These are phyloP conservation scores for Melaleuca alternifolia DNA, from an alignment of 345 rosid species.

Conservation along the genomic window DNA sequence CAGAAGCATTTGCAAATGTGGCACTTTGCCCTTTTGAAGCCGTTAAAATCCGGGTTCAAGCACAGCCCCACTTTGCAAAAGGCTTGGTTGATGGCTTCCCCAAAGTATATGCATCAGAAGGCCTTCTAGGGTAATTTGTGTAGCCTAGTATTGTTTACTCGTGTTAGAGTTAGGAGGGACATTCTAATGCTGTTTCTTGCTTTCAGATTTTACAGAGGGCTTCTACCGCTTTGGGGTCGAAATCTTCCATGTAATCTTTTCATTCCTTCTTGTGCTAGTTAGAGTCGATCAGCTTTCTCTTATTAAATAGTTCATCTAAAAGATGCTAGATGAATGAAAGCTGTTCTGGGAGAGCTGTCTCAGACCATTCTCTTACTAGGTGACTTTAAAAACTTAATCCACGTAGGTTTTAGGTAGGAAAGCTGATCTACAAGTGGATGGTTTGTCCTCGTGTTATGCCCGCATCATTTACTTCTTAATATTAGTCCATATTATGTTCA, in stretches of 20 bases:
- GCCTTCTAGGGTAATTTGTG: slow-evolving; percentile 36
- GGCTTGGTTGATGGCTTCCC: slow-evolving; percentile 58
- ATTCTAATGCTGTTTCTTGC: background rate
- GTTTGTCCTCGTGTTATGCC: background rate
- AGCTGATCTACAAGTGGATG: background rate
- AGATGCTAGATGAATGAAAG: background rate
- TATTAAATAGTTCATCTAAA: background rate
- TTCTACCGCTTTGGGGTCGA: slow-evolving; percentile 34
- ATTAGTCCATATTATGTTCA: background rate
- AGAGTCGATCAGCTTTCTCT: background rate
- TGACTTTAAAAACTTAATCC: background rate
- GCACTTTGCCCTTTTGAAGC: slow-evolving; percentile 67
- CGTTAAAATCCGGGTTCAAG: slow-evolving; percentile 49
- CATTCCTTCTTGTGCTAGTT: background rate
- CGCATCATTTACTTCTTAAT: background rate
- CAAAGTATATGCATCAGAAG: slow-evolving; percentile 37
- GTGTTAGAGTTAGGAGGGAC: background rate
- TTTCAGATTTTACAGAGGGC: slow-evolving; percentile 27
- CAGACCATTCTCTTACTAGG: background rate
- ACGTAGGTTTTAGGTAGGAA: background rate
- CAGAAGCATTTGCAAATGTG: slow-evolving; percentile 55
- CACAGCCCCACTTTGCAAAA: slow-evolving; percentile 49
- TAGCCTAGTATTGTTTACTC: background rate
- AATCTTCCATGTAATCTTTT: slow-evolving; percentile 27
- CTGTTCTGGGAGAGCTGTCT: background rate